Evolutionary conservation across 2,329 filamentous ascomycete species (phyloP), one percentile per base, ranked within the genome.

Genomic region (Periconia digitata): DNA sequence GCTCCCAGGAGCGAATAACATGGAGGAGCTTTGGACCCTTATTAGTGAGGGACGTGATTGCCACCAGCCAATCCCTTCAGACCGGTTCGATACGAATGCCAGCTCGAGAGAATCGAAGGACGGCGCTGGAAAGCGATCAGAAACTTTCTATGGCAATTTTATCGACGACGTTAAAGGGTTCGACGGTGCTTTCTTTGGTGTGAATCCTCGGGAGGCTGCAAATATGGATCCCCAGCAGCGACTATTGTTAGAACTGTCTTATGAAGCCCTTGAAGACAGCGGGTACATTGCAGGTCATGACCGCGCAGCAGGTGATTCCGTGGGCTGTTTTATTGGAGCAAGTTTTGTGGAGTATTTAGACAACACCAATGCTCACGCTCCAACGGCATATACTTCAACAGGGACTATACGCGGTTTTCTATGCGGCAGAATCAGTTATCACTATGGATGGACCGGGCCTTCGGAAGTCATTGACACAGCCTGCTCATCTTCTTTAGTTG

Each of bases 11-110:
- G 56, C 63, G 20, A 43, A 16, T 12, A 56, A 54, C 17, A 62
- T 60, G n/a, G 59, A 64, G 8, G 55, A 58, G 3, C 67, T 70
- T 32, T 73, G 70, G 70, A 53, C 67, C 13, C 44, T 72, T 12
- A 49, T 62, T n/a, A 43, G 62, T 21, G 29, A 51, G 0, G 71
- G 70, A 0, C 51, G 56, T 0, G 53, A 72, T 12, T 71, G 70
- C 0, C 46, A 53, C 1, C 68, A 58, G 38, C 38, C 51, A 0
- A 53, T 62, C 1, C 67, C 72, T 2, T 7, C 49, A 22, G 44
- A 55, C 0, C 50, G 72, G 0, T 76, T 69, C 57, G 70, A 67
- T 34, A 23, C 53, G 6, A 65, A 64, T 45, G 59, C 50, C 3
- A 53, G 50, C 2, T 22, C 37, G 21, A n/a, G n/a, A n/a, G n/a